A percentile compares a stretch with the other conserved stretches of the same genome.
These are phyloP conservation scores for Pichia nakasei DNA, from an alignment of 805 yeast genomes.

Conservation along the genomic window DNA sequence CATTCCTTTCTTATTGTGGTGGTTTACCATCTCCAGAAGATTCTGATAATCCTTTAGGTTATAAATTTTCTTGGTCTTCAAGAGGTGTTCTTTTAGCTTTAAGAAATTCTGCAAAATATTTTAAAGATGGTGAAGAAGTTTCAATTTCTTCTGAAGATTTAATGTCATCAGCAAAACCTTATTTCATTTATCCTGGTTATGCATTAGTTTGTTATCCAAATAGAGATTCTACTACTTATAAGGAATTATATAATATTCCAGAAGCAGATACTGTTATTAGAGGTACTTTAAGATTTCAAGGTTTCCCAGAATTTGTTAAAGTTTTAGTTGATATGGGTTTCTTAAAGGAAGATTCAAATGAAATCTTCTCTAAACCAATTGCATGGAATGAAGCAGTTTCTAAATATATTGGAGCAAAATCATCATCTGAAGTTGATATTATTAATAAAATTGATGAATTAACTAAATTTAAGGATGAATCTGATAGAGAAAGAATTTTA, in stretches of 20 bases:
- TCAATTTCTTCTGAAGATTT: slow-evolving; percentile 79
- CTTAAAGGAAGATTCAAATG: slow-evolving; percentile 67
- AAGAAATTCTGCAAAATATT: slow-evolving; percentile 87
- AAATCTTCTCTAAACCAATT: slow-evolving; percentile 43
- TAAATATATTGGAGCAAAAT: slow-evolving; percentile 62
- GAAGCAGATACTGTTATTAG: slow-evolving; percentile 96
- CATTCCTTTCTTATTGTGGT: slow-evolving; percentile 96
- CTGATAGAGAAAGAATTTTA: slow-evolving; percentile 78
- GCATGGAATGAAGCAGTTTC: slow-evolving; percentile 90
- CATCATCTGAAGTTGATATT: slow-evolving; percentile 64
- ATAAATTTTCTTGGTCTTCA: slow-evolving; percentile 98
- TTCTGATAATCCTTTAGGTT: slow-evolving; percentile 96
- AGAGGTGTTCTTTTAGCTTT: slow-evolving; percentile 95
- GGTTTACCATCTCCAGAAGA: slow-evolving; percentile 98
- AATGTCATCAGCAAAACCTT: slow-evolving; percentile 92
- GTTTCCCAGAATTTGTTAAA: slow-evolving; percentile 96
- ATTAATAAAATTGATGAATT: slow-evolving; percentile 65
- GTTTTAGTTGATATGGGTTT: slow-evolving; percentile 91
- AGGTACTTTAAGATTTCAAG: slow-evolving; percentile 97
- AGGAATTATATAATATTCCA: slow-evolving; percentile 86
- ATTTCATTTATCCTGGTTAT: slow-evolving; percentile 91
- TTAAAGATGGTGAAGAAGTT: slow-evolving; percentile 75
- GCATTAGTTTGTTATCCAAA: slow-evolving; percentile 95
- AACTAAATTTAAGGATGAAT: slow-evolving; percentile 72
- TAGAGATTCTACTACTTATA: slow-evolving; percentile 93